Evolutionary conservation across 116 monocot species (phyloP), one percentile per base, ranked within the genome.

Genomic region (Zostera marina): DNA sequence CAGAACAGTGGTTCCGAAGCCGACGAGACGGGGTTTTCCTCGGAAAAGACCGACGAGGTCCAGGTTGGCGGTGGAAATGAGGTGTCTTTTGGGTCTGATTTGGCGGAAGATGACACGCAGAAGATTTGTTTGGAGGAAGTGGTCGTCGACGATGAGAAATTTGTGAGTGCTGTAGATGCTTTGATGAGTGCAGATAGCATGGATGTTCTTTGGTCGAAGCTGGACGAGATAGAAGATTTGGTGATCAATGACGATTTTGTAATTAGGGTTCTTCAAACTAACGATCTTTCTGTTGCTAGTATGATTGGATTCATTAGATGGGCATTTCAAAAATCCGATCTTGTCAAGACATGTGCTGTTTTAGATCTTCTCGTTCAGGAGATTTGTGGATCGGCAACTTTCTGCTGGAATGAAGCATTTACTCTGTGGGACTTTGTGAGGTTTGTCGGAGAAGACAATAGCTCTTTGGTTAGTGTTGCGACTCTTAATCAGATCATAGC

Each of bases 381-480:
- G 7, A 44, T 88, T 20, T 53, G 63, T 17, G n/a, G 53, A 5
- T 57, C 54, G 11, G 44, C 24, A 11, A 69, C 70, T 19, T 48
- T 81, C 23, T 41, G 7, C 19, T 71, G 72, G 71, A 71, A 54
- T 61, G 84, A 79, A 13, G 78, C 72, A 10, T 76, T 81, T 43
- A 47, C 58, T 66, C 55, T 88, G 58, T 94, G 88, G 93, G 88
- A 84, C 70, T 79, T 79, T 65, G 47, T 88, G 20, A 88, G 73
- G 60, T 75, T 79, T 10, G 63, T 88, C 16, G 81, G 79, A 2
- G 44, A 52, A 32, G 39, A 13, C 2, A 73, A 75, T 63, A 77
- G 65, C 19, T 63, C 76, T 8, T 54, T 77, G 56, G 47, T 88
- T 14, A 75, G 49, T 21, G 81, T 76, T 41, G 49, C 25, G 32